Base-by-base conservation (phyloP, 208 protist species). In the Lotmaria passim region DNA sequence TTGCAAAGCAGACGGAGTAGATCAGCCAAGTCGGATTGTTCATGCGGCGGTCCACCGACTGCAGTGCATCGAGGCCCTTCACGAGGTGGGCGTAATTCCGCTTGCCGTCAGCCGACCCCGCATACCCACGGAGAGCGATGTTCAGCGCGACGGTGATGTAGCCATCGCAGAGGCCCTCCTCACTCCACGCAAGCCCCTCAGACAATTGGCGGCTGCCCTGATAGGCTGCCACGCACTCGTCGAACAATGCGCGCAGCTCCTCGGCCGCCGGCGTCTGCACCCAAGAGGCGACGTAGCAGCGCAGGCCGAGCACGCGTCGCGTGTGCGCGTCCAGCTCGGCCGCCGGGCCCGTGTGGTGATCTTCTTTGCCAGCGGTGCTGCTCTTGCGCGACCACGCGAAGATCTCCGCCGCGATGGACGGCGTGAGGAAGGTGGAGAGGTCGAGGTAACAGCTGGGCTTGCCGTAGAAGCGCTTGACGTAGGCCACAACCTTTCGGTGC, bases 21-120 rank as follows among this genome's bases (percentile, higher is more conserved):
- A 91, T 79, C n/a, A 96, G 83, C 88, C 88, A 94, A 17, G 75
- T 71, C 21, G 91, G 79, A 73, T 96, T 96, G 77, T 90, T 94
- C 77, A 79, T 71, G 17, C 78, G 77, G 17, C 89, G 84, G 59
- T 92, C 82, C 46, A 89, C 85, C 0, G 36, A 38, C 14, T 84
- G 74, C 53, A 92, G 58, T 30, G 91, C 50, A 52, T 78, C 70
- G 7, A 96, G 77, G 23, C 76, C 91, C 36, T 68, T 43, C 19
- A 82, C 63, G 21, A 87, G 55, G 81, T 80, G 92, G 0, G 64
- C 26, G 33, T 68, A 58, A 52, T 90, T 59, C 33, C 50, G 67
- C 17, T 60, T 76, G 34, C 59, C 39, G 12, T 34, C 46, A 23
- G 28, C 15, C 14, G 41, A 30, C n/a, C 75, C 85, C 26, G 78